Base-by-base conservation (phyloP, 441 rosid genomes). In the Pelargonium australe region DNA sequence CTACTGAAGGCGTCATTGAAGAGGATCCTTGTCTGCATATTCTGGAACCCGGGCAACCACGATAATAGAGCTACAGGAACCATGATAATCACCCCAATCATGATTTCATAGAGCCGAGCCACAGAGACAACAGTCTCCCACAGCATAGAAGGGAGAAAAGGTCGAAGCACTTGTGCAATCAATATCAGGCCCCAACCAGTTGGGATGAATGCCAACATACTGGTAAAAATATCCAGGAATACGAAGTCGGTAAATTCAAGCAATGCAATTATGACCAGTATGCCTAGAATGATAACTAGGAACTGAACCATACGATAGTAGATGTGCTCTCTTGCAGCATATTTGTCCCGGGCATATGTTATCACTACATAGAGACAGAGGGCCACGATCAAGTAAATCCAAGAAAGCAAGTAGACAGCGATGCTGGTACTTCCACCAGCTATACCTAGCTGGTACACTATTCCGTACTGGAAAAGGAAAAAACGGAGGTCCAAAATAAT, bases 21-120 rank as follows among this genome's bases (percentile, higher is more conserved):
- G 65, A 92, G 77, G 74, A 92, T 87, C 86, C 95, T 84, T 1
- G 98, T 88, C 83, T 92, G 95, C 98, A 92, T 92, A 5, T 90
- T 81, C 74, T 89, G 96, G 77, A 88, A 85, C 61, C 96, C 98
- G 43, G 98, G 98, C 87, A 87, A 80, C 98, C 98, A 92, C 13
- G 96, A 87, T 69, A 92, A 68, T 77, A 90, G 82, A 20, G 93
- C 98, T 63, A 92, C 85, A 3, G 98, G 98, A 57, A 77, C 80
- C 91, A 92, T 84, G 73, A 88, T 85, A 70, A 90, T 71, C 72
- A 90, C 86, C 63, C 95, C 98, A 28, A 90, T 84, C 87, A 90
- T 65, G 63, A 88, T 82, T 45, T 92, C 96, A 41, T 88, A 92
- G 0, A 88, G 68, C 63, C 95, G 86, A 70, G 96, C 96, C 73